Base-by-base conservation (phyloP, 2,329 filamentous ascomycete genomes). In the Pseudopithomyces maydicus region DNA sequence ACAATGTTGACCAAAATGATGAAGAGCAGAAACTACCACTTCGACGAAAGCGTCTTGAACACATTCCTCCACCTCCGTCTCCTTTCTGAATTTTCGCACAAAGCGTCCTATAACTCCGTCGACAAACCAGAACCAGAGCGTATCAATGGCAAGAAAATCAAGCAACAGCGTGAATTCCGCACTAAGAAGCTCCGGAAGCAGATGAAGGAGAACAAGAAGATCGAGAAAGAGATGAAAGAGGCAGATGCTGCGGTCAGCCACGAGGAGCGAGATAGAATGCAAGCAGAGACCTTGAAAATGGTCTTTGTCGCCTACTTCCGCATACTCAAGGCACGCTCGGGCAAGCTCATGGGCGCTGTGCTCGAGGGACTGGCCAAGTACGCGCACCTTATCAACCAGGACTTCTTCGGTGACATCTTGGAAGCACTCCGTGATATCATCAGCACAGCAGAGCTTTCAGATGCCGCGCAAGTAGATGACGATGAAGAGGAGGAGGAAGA, bases 301-400 rank as follows among this genome's bases (percentile, higher is more conserved):
- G 95, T 99, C 11, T 99, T 99, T 73, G 91, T 91, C 15, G 90
- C 88, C 2, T 99, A 99, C 79, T 98, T 99, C 77, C 89, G 93
- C 51, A 94, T 98, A 53, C 81, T 99, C 42, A 98, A 98, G 79
- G 83, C 88, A 52, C 87, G 92, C 23, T 84, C 87, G 22, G 88
- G 91, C 14, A 87, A 90, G 64, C 85, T 99, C 17, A 98, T 97
- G 91, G 95, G 95, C n/a, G 93, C 94, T 14, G 93, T 97, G 0
- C 84, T 99, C 5, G 95, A 98, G 79, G 95, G 95, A 26, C 81
- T 99, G 20, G 93, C 94, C 49, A 92, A 92, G 72, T 99, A 96
- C 73, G 89, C 93, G 3, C 95, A 97, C 74, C 84, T 99, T 57
- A 99, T 99, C 82, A 99, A 99, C 79, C 92, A 99, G 72, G 92